Evolutionary conservation across 2,329 filamentous ascomycete species (phyloP), one percentile per base, ranked within the genome.

Genomic region (Daldinia sp.): DNA sequence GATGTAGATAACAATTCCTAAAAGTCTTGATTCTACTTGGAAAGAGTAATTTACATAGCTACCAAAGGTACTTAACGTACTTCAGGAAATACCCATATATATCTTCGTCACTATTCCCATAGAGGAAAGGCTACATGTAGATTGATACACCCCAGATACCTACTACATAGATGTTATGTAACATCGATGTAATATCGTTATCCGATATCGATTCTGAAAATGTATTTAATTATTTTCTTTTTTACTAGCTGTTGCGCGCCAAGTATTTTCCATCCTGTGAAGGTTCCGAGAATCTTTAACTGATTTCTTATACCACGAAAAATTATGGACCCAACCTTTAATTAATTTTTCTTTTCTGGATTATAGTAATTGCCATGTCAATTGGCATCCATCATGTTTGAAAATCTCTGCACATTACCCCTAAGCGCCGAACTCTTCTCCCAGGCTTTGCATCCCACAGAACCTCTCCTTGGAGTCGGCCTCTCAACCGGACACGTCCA

Each of bases 331-430:
- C 27, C 17, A 19, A 52, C 29, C 19, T 48, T 15, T 2, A 58
- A 37, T 41, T 50, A 30, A 48, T 17, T 10, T n/a, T n/a, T n/a
- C n/a, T n/a, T n/a, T n/a, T 8, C 13, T 45, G 21, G 21, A 45
- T 45, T 30, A 48, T 30, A 19, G 19, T n/a, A 21, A 49, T 47
- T 51, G 32, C 21, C 25, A 17, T 34, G 15, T 25, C 51, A 37
- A 58, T 47, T 47, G 11, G 8, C 17, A 35, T 9, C 29, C 67
- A 70, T 67, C 72, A 96, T 96, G 92, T 92, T 96, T 74, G 93
- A 97, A 77, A 96, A 93, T 68, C 85, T 96, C 68, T 97, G 94
- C 83, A 93, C 91, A 23, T 87, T 98, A 45, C 93, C 94, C 66
- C 87, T 98, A 47, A 86, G 87, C 60, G 86, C 91, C 59, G 95